Evolutionary conservation across 164 flowering plant species (phyloP).

Genomic region (Piper betle): DNA sequence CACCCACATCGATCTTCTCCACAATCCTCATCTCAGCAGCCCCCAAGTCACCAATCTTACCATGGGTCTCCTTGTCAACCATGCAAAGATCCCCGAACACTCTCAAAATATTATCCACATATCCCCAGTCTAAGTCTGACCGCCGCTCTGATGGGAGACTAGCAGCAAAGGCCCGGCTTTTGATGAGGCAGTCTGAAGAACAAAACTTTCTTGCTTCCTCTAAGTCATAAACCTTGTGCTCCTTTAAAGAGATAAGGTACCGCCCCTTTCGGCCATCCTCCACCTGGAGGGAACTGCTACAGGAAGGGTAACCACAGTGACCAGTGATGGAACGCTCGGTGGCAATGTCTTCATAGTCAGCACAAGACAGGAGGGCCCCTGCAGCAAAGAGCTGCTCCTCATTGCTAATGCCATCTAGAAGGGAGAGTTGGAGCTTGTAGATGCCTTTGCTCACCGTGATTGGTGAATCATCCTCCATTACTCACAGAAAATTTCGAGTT

Average conservation of each 20-base stretch:
- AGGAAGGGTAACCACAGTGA: constrained; percentile 77
- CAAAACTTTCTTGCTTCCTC: constrained; percentile 60
- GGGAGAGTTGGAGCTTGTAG: constrained; percentile 48
- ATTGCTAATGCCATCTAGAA: constrained; percentile 50
- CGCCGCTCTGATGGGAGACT: constrained; percentile 41
- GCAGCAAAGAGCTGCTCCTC: constrained; percentile 52
- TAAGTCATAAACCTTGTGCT: constrained; percentile 78
- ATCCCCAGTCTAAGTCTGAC: constrained; percentile 16
- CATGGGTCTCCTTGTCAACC: constrained; percentile 13
- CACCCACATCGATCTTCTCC: constrained; percentile 39
- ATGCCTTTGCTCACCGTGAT: constrained; percentile 31
- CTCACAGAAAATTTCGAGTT: neutral
- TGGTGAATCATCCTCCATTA: constrained; percentile 9
- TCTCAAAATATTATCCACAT: constrained; percentile 37
- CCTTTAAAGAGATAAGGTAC: constrained; percentile 62
- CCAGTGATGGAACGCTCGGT: constrained; percentile 54
- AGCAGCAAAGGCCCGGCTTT: constrained; percentile 46
- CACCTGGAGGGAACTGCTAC: constrained; percentile 38
- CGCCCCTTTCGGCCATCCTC: constrained; percentile 39
- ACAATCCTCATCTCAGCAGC: constrained; percentile 38
- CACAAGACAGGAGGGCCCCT: constrained; percentile 45
- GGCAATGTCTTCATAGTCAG: constrained; percentile 74
- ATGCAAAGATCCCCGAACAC: constrained; percentile 33
- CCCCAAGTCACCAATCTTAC: constrained; percentile 30
- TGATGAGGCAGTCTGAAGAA: constrained; percentile 43